Percentiles rank a stretch among this genome's conserved stretches.
Evolutionary conservation across 495 filamentous ascomycete species (phyloP).

Genomic region (Physcia stellaris): DNA sequence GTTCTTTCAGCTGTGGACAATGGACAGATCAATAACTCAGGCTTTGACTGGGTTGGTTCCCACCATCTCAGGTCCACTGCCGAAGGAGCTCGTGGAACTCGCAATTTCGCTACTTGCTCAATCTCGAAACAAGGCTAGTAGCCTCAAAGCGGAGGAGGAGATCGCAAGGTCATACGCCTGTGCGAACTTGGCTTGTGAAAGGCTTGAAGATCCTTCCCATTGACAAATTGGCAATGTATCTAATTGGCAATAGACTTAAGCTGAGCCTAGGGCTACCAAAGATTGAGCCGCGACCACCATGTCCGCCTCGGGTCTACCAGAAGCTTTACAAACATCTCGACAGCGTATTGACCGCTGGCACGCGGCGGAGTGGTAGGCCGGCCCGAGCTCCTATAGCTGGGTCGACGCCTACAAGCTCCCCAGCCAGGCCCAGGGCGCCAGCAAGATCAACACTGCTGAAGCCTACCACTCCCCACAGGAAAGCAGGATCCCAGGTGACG

Average conservation of each 20-base stretch:
- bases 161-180: constrained; percentile 77
- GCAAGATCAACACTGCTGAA: constrained; percentile 26
- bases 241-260: constrained; percentile 63
- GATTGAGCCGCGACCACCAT: constrained; percentile 68
- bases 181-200: constrained; percentile 81
- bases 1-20: no score
- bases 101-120: constrained; percentile 74
- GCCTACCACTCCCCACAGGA: constrained; percentile 11
- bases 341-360: constrained; percentile 42
- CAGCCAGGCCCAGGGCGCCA: constrained; percentile 22
- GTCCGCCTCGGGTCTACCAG: constrained; percentile 70
- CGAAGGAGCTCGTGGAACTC: constrained; percentile 59
- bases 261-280: constrained; percentile 71
- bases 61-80: constrained; percentile 56
- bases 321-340: constrained; percentile 73
- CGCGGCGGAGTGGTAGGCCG: constrained; percentile 20
- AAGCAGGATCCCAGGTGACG: constrained; percentile 4
- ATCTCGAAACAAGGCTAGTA: constrained; percentile 65
- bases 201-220: constrained; percentile 39
- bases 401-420: constrained; percentile 17
- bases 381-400: constrained; percentile 19
- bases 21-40: constrained; percentile 67
- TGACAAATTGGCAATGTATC: no score
- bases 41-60: constrained; percentile 65
- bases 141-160: constrained; percentile 78